Conservation (phyloP, 768 basidiomycete genomes). For the Pholiota microspora region DNA sequence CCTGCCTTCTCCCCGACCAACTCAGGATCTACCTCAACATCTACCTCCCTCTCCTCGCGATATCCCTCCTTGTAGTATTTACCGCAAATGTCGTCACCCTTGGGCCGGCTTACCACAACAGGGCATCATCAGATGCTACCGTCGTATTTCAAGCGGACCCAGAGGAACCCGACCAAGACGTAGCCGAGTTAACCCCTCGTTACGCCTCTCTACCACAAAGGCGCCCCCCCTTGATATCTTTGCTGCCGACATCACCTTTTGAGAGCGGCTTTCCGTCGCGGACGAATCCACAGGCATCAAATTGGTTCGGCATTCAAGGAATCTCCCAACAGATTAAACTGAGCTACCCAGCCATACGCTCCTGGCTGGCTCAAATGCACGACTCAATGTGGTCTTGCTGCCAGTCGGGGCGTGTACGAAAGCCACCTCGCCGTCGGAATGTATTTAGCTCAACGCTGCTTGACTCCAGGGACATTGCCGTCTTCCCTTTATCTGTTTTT, state of each 20-base stretch:
- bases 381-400: not conserved
- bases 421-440: constrained; percentile 17
- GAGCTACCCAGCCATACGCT: not conserved
- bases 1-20: constrained; percentile 86
- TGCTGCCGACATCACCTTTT: not conserved
- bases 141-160: constrained; percentile 1
- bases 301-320: constrained; percentile 18
- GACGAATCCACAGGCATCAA: constrained; percentile 7
- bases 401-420: constrained; percentile 4
- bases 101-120: constrained; percentile 2
- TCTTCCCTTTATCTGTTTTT: constrained; percentile 41
- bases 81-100: constrained; percentile 8
- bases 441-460: constrained; percentile 30
- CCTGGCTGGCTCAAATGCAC: constrained; percentile 6
- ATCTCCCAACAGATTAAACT: constrained; percentile 7
- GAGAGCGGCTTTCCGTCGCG: not conserved
- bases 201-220: constrained; percentile 6
- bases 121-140: constrained; percentile 5
- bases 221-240: constrained; percentile 6
- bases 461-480: constrained; percentile 41
- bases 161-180: constrained; percentile 8
- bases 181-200: constrained; percentile 5
- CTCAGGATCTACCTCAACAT: constrained; percentile 67
- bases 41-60: constrained; percentile 67
- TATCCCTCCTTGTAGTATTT: constrained; percentile 53